phyloP scores from a whole-genome alignment of 1,284 basidiomycete genomes.

The Abortiporus biennis region DNA sequence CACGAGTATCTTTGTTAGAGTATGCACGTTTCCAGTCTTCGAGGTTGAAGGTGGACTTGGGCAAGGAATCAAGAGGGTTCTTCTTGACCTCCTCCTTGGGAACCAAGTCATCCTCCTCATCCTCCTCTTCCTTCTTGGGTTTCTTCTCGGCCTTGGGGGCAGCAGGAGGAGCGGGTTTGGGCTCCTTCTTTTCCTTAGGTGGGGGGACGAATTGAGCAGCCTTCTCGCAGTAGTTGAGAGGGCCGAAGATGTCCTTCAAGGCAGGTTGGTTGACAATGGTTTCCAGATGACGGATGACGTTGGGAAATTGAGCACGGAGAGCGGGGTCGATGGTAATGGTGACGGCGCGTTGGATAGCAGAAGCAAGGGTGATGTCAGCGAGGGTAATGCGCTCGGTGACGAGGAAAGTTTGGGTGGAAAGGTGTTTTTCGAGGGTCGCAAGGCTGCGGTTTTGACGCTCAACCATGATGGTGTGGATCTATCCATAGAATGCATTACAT shows the following conservation, averaged over 20 bases:
- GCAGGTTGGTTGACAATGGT: constrained; percentile 81
- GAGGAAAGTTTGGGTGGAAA: constrained; percentile 82
- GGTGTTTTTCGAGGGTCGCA: constrained; percentile 67
- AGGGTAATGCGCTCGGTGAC: constrained; percentile 93
- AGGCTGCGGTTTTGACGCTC: constrained; percentile 55
- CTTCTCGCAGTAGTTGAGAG: constrained; percentile 65
- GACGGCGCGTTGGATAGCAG: constrained; percentile 46
- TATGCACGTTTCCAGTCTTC: constrained; percentile 98
- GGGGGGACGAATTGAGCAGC: constrained; percentile 70
- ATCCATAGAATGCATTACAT: constrained; percentile 4
- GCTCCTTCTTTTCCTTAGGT: constrained; percentile 54
- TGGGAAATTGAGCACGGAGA: constrained; percentile 63
- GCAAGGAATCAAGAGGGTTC: constrained; percentile 91
- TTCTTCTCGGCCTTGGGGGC: constrained; percentile 48
- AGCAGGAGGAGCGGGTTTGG: constrained; percentile 41
- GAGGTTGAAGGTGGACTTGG: constrained; percentile 90
- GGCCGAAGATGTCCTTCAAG: constrained; percentile 62
- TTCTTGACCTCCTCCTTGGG: constrained; percentile 73
- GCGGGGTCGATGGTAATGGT: constrained; percentile 55
- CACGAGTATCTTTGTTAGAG: constrained; percentile 94
- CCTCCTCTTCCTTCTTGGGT: constrained; percentile 61
- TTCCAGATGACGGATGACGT: constrained; percentile 80
- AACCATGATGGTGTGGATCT: constrained; percentile 51
- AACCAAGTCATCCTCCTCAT: constrained; percentile 61
- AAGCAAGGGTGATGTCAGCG: constrained; percentile 78